Conservation (phyloP, 768 basidiomycete species). For the Macrolepiota fuliginosa region DNA sequence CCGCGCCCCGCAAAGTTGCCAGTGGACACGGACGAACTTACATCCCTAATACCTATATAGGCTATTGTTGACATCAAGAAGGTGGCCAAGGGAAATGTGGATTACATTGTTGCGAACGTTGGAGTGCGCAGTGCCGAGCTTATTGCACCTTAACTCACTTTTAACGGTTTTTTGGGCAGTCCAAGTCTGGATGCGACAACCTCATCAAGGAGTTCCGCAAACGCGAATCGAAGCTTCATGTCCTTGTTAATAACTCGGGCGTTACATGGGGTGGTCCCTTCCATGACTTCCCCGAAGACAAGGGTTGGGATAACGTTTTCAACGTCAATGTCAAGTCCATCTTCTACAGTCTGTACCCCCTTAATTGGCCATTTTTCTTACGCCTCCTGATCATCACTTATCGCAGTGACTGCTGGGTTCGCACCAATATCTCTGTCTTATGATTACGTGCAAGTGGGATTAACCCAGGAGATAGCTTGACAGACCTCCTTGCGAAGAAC, state of each 20-base stretch:
- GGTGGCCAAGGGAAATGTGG: slow-evolving; percentile 54
- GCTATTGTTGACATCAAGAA: slow-evolving; percentile 60
- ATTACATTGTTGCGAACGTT: slow-evolving; percentile 76
- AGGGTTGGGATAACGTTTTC: slow-evolving; percentile 85
- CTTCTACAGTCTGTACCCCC: slow-evolving; percentile 62
- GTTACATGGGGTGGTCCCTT: slow-evolving; percentile 76
- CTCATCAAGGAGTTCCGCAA: slow-evolving; percentile 67
- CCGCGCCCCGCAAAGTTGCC: slow-evolving; percentile 16
- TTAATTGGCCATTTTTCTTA: slow-evolving; percentile 7
- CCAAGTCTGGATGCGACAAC: slow-evolving; percentile 75
- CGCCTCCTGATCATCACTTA: not conserved
- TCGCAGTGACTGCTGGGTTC: slow-evolving; percentile 52
- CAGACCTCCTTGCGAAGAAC: slow-evolving; percentile 64
- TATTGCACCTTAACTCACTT: not conserved
- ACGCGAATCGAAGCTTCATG: slow-evolving; percentile 71
- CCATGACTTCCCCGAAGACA: slow-evolving; percentile 70
- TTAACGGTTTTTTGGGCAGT: slow-evolving; percentile 33
- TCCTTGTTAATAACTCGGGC: slow-evolving; percentile 84
- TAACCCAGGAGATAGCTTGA: slow-evolving; percentile 32
- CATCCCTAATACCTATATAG: slow-evolving; percentile 30
- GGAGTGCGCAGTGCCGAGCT: slow-evolving; percentile 43
- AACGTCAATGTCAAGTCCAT: slow-evolving; percentile 83
- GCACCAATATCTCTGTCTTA: slow-evolving; percentile 7
- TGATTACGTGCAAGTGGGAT: not conserved
- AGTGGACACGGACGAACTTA: slow-evolving; percentile 1